These are phyloP conservation scores for Periconia digitata DNA, from an alignment of 2,329 filamentous ascomycete genomes.

Conservation along the genomic window DNA sequence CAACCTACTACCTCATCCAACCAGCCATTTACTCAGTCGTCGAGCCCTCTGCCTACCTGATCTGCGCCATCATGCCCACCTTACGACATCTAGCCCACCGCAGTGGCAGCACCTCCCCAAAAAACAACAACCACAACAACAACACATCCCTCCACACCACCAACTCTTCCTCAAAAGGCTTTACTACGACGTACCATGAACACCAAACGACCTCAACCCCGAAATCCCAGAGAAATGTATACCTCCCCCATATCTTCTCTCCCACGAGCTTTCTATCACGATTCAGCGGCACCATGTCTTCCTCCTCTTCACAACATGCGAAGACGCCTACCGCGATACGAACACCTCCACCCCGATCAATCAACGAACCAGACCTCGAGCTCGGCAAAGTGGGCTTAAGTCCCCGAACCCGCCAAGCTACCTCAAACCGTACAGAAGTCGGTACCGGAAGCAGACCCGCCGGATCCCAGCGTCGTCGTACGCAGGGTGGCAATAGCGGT, in stretches of 20 bases:
- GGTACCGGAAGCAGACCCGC: background rate
- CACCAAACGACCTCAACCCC: background rate
- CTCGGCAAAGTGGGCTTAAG: background rate
- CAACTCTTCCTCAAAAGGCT: no score
- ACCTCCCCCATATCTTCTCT: background rate
- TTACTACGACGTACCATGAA: background rate
- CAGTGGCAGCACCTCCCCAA: background rate
- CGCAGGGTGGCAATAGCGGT: background rate
- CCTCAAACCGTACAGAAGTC: background rate
- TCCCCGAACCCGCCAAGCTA: background rate
- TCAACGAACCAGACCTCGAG: background rate
- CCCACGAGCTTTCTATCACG: background rate
- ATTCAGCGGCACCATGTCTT: background rate
- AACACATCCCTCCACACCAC: background rate
- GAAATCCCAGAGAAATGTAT: background rate
- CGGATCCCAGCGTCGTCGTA: background rate
- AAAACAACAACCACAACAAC: background rate
- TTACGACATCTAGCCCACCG: slow-evolving; percentile 1
- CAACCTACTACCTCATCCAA: slow-evolving; percentile 4
- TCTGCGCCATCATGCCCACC: slow-evolving; percentile 4
- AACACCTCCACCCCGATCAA: background rate
- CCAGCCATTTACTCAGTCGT: slow-evolving; percentile 5
- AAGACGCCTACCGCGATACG: no score
- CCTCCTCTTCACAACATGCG: background rate
- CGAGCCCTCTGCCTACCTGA: slow-evolving; percentile 6